These are phyloP conservation scores for Tillandsia leiboldiana DNA, from an alignment of 176 grass and related monocot genomes.

Conservation along the genomic window DNA sequence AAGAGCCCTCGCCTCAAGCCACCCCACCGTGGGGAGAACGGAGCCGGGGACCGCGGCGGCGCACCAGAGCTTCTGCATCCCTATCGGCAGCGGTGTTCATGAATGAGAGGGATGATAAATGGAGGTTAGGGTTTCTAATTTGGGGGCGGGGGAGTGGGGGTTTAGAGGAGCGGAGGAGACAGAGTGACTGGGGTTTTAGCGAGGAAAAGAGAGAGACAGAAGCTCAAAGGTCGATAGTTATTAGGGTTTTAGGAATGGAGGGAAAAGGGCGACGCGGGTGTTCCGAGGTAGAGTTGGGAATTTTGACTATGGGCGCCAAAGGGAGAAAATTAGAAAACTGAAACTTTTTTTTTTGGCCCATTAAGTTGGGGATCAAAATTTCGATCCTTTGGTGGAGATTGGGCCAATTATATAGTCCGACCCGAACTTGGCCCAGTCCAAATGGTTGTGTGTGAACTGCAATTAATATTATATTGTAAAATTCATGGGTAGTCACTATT, in stretches of 20 bases:
- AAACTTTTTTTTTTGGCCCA: no score
- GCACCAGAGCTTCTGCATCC: constrained; percentile 8
- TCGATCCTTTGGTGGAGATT: no score
- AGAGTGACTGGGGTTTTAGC: neutral
- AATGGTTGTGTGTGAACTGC: no score
- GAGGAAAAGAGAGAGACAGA: neutral
- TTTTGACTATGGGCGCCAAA: no score
- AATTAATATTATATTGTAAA: no score
- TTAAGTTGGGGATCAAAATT: no score
- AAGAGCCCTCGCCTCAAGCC: neutral
- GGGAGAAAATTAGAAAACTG: no score
- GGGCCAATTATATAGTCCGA: no score
- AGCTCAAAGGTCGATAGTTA: neutral
- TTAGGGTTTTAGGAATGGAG: neutral
- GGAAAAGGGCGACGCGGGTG: no score
- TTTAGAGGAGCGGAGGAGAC: neutral
- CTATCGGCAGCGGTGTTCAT: neutral
- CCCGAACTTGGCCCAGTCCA: no score
- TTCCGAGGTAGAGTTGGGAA: no score
- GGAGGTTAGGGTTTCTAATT: neutral
- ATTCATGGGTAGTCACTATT: no score
- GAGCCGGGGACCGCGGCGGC: neutral
- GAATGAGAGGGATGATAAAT: neutral
- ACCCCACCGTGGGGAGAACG: neutral
- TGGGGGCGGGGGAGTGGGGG: neutral